Evolutionary conservation across 2,329 filamentous ascomycete species (phyloP), one percentile per base, ranked within the genome.

Genomic region (Arthrobotrys iridis): DNA sequence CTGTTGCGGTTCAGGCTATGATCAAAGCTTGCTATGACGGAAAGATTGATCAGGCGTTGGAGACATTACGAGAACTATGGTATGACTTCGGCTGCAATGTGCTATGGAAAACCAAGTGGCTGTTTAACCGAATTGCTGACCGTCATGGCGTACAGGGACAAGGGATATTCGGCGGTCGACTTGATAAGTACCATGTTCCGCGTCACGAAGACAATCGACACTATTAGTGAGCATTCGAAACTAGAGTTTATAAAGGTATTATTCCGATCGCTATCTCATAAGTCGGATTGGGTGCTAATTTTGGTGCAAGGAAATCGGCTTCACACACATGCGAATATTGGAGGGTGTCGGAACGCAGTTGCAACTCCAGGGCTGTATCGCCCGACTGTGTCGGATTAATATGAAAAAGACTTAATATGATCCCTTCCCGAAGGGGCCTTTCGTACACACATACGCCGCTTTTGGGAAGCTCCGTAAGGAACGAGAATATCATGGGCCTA

Each of bases 161-260:
- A 98, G 74, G 95, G 95, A 11, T 99, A 99, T 84, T 97, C 93
- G n/a, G 96, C 93, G 79, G 94, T 99, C 84, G 95, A 99, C 82
- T 97, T 99, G 79, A 96, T 99, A 82, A 96, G 91, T 83, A 99
- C 94, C 76, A 99, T 99, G 95, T 98, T 99, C 86, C 90, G 91
- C 80, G 95, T 99, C 74, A 98, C 95, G 48, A 99, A 98, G 85
- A 96, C 93, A 0, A 93, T 98, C 73, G 91, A 92, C 1, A 93
- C 91, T 0, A 84, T 99, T 67, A 95, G 93, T 78, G 95, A 99
- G 83, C 93, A 98, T 82, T 89, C 93, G 13, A 97, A 97, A 84
- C 85, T 99, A 76, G 94, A 98, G 81, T 99, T 98, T 79, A 96
- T 98, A 84, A 94, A 93, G 68, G 79, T 79, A 28, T 81, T 80